A percentile compares a stretch with the other conserved stretches of the same genome.
Evolutionary conservation across 352 stramenopile species (phyloP).

Genomic region (Aphanomyces euteiches): DNA sequence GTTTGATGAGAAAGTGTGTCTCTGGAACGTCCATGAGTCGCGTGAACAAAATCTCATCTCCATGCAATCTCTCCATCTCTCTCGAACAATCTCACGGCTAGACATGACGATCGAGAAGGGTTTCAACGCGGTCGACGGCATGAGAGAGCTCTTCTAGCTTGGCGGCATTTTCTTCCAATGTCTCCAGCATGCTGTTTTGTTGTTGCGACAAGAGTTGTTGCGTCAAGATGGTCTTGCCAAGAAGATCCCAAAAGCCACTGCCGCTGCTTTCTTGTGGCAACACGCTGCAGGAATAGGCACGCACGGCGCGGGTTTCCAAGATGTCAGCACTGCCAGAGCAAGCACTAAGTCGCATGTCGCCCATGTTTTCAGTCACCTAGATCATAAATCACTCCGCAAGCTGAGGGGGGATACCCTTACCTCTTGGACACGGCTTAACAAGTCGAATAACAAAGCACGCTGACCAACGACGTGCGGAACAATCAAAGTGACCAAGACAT

Average conservation of each 20-base stretch:
- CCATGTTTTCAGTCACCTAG: conserved; percentile 7
- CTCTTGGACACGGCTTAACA: conserved; percentile 4
- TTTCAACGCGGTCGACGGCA: conserved; percentile 64
- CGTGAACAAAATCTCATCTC: too few species aligned
- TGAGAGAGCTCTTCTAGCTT: conserved; percentile 65
- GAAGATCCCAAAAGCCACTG: conserved; percentile 64
- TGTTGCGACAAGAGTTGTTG: conserved; percentile 71
- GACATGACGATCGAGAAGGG: not conserved
- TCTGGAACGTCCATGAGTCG: too few species aligned
- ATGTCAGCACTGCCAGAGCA: not conserved
- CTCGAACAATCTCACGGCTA: not conserved
- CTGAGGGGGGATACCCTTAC: not conserved
- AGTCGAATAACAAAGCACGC: conserved; percentile 21
- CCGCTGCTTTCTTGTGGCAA: not conserved
- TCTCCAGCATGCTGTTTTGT: conserved; percentile 65
- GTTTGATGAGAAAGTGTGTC: too few species aligned
- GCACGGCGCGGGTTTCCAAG: not conserved
- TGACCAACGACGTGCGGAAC: conserved; percentile 42
- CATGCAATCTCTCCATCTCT: too few species aligned
- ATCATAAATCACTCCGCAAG: not conserved
- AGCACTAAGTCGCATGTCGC: not conserved
- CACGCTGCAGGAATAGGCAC: conserved; percentile 1
- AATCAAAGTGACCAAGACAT: conserved; percentile 40
- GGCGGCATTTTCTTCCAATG: conserved; percentile 58
- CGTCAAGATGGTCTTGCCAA: conserved; percentile 75